Evolutionary conservation across 148 eudicot species (phyloP).

Genomic region (Amaranthus palmeri): DNA sequence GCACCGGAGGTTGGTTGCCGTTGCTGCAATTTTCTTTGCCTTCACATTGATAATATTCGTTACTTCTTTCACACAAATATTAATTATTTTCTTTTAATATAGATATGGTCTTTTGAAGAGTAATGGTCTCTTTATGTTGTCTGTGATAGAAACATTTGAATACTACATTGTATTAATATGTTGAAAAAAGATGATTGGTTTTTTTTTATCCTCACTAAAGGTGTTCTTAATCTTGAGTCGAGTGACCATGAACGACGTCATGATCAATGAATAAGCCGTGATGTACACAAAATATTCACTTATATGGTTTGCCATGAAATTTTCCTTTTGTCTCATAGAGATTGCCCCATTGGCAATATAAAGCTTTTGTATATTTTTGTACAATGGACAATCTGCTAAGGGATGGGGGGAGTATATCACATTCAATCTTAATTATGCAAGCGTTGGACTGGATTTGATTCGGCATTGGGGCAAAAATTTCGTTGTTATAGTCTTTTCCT

Average conservation of each 20-base stretch:
- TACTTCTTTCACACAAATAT: neutral
- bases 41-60: neutral
- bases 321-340: too few relatives aligned
- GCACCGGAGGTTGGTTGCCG: conserved; percentile 80
- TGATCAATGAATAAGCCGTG: neutral
- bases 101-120: neutral
- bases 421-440: neutral
- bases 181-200: neutral
- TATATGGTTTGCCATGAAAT: neutral
- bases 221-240: neutral
- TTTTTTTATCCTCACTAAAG: neutral
- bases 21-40: conserved; percentile 1
- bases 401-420: neutral
- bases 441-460: neutral
- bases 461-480: neutral
- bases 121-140: neutral
- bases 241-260: neutral
- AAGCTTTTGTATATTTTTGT: too few relatives aligned
- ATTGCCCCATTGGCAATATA: too few relatives aligned
- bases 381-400: too few relatives aligned
- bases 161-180: neutral
- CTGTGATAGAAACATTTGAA: neutral
- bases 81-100: neutral
- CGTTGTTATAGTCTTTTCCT: neutral
- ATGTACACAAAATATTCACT: neutral